phyloP scores from a whole-genome alignment of 441 rosid species.

The Euphorbia schlechtendalii region DNA sequence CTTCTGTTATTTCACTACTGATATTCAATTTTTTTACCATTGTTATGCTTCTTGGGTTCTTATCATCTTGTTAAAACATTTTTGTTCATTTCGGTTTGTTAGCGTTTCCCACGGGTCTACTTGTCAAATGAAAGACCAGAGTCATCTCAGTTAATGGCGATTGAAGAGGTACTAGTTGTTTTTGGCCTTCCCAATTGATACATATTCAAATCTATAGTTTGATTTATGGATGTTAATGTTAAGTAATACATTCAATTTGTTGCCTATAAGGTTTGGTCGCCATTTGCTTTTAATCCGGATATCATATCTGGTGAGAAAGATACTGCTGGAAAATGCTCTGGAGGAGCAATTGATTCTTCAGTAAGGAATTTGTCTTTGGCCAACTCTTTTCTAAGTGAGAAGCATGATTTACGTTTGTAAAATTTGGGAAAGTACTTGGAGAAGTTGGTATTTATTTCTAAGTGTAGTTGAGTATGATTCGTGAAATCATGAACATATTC shows the following conservation, averaged over 20 bases:
- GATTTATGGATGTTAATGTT: background rate
- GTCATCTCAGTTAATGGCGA: constrained; percentile 29
- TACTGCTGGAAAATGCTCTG: constrained; percentile 28
- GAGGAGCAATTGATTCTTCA: constrained; percentile 29
- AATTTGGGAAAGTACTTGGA: background rate
- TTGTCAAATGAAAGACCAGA: constrained; percentile 20
- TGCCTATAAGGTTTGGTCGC: constrained; percentile 59
- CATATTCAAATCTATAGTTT: background rate
- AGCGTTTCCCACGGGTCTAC: constrained; percentile 58
- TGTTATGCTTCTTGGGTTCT: background rate
- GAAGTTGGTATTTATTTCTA: background rate
- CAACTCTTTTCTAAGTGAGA: background rate
- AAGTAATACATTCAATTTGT: constrained; percentile 8
- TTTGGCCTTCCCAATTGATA: background rate
- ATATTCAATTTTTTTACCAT: background rate
- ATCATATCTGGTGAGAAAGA: constrained; percentile 29
- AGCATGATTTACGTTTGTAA: background rate
- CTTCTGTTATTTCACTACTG: background rate
- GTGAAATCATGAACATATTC: background rate
- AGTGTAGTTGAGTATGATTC: background rate
- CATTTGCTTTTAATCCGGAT: constrained; percentile 46
- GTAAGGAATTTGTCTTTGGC: constrained; percentile 25
- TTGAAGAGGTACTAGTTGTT: constrained; percentile 40
- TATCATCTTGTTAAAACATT: background rate
- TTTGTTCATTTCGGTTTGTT: background rate